These are phyloP conservation scores for Venturia nashicola DNA, from an alignment of 2,329 filamentous ascomycete genomes.

Conservation along the genomic window DNA sequence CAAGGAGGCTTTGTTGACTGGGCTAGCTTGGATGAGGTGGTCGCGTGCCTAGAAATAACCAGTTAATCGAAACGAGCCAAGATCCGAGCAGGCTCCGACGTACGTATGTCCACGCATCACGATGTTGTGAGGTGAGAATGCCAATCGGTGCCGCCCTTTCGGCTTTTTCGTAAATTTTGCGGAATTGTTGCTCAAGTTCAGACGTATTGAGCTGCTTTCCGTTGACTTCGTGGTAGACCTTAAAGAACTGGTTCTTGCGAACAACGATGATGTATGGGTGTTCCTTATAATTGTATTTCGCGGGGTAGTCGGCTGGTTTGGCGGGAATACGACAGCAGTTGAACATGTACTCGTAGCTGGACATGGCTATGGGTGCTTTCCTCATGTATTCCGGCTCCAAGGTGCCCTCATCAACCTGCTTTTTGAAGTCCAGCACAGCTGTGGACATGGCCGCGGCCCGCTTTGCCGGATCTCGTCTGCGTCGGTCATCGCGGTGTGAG, in stretches of 20 bases:
- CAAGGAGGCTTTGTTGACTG: conserved; percentile 65
- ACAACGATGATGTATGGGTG: conserved; percentile 83
- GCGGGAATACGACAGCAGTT: conserved; percentile 80
- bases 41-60: conserved; percentile 40
- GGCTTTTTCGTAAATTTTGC: conserved; percentile 67
- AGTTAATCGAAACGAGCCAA: background rate
- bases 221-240: conserved; percentile 67
- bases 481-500: conserved; percentile 87
- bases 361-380: conserved; percentile 94
- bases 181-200: conserved; percentile 85
- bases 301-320: conserved; percentile 66
- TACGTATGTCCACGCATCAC: conserved; percentile 79
- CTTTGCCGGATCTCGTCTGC: conserved; percentile 77
- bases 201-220: conserved; percentile 78
- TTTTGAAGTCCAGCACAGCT: conserved; percentile 85
- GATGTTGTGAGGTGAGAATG: conserved; percentile 79
- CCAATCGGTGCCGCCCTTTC: conserved; percentile 65
- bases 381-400: conserved; percentile 99
- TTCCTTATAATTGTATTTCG: conserved; percentile 63
- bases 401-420: conserved; percentile 67
- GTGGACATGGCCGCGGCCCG: conserved; percentile 84
- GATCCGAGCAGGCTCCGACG: conserved; percentile 14
- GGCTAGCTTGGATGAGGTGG: conserved; percentile 61
- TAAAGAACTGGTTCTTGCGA: conserved; percentile 97
- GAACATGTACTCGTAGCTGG: conserved; percentile 98